Evolutionary conservation across 1,284 basidiomycete species (phyloP).

Genomic region (Moesziomyces sp.): DNA sequence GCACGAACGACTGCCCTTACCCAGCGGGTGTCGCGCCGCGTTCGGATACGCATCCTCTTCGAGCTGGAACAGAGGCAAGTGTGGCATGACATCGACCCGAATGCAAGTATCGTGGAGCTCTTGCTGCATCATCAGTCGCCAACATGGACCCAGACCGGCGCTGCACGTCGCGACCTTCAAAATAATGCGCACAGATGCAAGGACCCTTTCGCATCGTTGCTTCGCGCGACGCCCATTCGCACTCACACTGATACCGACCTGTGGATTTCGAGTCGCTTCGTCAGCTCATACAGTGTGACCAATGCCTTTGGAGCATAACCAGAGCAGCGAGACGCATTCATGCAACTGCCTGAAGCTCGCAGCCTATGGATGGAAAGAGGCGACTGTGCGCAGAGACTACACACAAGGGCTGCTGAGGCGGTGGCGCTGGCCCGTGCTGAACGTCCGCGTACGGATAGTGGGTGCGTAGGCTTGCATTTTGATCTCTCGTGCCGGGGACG

Average conservation of each 20-base stretch:
- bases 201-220: not conserved
- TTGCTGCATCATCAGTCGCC: too few species aligned
- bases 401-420: not conserved
- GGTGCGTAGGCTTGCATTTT: not conserved
- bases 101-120: too few species aligned
- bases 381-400: not conserved
- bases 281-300: too few species aligned
- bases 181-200: not conserved
- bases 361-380: not conserved
- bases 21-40: too few species aligned
- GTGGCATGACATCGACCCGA: too few species aligned
- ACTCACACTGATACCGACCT: not conserved
- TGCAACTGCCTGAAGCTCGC: not conserved
- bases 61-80: too few species aligned
- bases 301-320: too few species aligned
- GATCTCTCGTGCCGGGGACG: slow-evolving; percentile 2
- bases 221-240: too few species aligned
- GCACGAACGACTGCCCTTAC: too few species aligned
- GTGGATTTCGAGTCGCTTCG: not conserved
- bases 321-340: too few species aligned
- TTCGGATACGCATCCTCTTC: too few species aligned
- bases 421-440: slow-evolving; percentile 8
- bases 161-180: not conserved
- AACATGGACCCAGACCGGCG: not conserved
- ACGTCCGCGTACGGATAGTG: not conserved